phyloP scores from a whole-genome alignment of 805 yeast species.

The Cyberlindnera bimundalis region DNA sequence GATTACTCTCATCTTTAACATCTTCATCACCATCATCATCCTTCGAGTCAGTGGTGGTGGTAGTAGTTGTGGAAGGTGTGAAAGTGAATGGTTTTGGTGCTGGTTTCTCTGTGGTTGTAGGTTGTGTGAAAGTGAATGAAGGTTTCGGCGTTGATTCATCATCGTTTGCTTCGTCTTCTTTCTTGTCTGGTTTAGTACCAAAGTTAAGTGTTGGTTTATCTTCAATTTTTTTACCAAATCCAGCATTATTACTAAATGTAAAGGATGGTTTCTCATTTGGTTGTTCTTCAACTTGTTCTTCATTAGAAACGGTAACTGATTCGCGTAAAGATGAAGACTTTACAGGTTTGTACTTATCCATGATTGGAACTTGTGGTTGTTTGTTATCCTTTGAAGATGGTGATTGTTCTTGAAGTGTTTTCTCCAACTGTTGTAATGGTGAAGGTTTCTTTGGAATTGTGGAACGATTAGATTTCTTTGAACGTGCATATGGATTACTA shows the following conservation, averaged over 20 bases:
- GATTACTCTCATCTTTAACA: constrained; percentile 3
- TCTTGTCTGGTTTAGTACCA: not conserved
- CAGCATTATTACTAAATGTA: too few relatives aligned
- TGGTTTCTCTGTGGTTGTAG: not conserved
- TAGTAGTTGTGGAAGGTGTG: constrained; percentile 3
- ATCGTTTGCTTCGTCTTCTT: too few relatives aligned
- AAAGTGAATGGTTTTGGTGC: not conserved
- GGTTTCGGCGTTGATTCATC: not conserved
- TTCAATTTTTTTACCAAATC: constrained; percentile 7
- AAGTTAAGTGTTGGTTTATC: constrained; percentile 3
- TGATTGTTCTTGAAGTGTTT: constrained; percentile 13
- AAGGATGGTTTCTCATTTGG: too few relatives aligned
- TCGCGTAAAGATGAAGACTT: constrained; percentile 37
- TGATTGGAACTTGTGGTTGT: not conserved
- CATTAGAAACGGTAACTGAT: constrained; percentile 25
- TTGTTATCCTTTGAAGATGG: constrained; percentile 1
- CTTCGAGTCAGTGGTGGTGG: not conserved
- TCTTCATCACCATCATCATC: constrained; percentile 5
- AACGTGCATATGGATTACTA: constrained; percentile 39
- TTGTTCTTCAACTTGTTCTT: not conserved
- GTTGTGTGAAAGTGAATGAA: constrained; percentile 1
- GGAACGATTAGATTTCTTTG: constrained; percentile 9
- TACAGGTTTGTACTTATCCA: constrained; percentile 33
- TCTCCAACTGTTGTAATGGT: constrained; percentile 23
- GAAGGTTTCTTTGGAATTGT: constrained; percentile 12